A percentile compares a stretch with the other conserved stretches of the same genome.
phyloP scores from a whole-genome alignment of 805 yeast species.

The Zygotorulaspora sp. region DNA sequence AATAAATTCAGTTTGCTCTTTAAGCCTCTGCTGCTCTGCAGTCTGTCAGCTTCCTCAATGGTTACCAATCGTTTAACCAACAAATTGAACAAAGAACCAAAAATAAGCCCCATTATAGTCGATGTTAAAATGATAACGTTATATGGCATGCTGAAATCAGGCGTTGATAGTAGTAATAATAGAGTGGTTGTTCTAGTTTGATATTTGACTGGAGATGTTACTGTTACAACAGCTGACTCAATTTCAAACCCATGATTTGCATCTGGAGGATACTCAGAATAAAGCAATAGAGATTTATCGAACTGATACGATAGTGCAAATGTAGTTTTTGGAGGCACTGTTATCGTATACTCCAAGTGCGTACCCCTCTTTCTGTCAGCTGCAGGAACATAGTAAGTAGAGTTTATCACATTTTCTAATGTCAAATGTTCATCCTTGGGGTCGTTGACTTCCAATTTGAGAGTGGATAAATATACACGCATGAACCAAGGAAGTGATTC shows the following conservation, averaged over 20 bases:
- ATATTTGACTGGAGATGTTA: slow-evolving; percentile 43
- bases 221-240: slow-evolving; percentile 79
- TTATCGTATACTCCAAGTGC: slow-evolving; percentile 66
- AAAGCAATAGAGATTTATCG: slow-evolving; percentile 78
- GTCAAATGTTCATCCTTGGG: slow-evolving; percentile 13
- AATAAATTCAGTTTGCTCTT: slow-evolving; percentile 22
- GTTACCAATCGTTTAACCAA: slow-evolving; percentile 70
- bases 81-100: slow-evolving; percentile 80
- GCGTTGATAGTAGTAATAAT: slow-evolving; percentile 83
- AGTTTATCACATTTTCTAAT: slow-evolving; percentile 41
- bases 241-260: slow-evolving; percentile 97
- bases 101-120: slow-evolving; percentile 86
- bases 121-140: slow-evolving; percentile 92
- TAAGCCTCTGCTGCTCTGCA: slow-evolving; percentile 16
- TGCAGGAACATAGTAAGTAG: slow-evolving; percentile 68
- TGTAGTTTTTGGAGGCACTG: slow-evolving; percentile 59
- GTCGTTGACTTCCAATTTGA: slow-evolving; percentile 38
- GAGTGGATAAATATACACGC: slow-evolving; percentile 72
- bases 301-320: slow-evolving; percentile 67
- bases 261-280: slow-evolving; percentile 97
- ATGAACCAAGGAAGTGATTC: slow-evolving; percentile 93
- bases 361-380: slow-evolving; percentile 76
- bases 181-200: slow-evolving; percentile 80
- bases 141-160: slow-evolving; percentile 98
- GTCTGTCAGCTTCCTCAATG: slow-evolving; percentile 58